Conservation (phyloP, 805 yeast species). For the Starmerella bombicola region DNA sequence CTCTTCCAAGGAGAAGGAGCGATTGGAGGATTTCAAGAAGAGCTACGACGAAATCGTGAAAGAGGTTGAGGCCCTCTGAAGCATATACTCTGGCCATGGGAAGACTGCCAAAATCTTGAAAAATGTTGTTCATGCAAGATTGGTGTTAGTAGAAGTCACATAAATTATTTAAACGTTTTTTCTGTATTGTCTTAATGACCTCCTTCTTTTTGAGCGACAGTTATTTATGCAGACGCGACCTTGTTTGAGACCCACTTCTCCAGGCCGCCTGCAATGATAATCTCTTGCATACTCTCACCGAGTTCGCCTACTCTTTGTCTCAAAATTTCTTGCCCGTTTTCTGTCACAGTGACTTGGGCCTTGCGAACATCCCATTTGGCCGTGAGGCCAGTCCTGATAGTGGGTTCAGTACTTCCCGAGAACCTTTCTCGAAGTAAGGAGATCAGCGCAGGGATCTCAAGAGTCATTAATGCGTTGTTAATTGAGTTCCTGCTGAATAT, state of each 20-base stretch:
- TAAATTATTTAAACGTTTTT: slow-evolving; percentile 2
- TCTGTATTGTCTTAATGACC: no score
- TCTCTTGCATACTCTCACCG: slow-evolving; percentile 90
- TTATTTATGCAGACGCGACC: no score
- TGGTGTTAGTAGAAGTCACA: not conserved
- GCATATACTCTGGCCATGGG: no score
- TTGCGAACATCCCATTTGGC: slow-evolving; percentile 86
- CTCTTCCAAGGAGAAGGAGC: slow-evolving; percentile 43
- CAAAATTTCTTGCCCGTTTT: slow-evolving; percentile 45
- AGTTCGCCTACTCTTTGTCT: slow-evolving; percentile 88
- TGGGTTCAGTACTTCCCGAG: slow-evolving; percentile 47
- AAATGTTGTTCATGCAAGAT: not conserved
- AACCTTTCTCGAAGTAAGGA: slow-evolving; percentile 61
- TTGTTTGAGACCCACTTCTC: slow-evolving; percentile 77
- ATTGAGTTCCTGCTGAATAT: slow-evolving; percentile 92
- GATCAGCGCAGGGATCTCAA: slow-evolving; percentile 84
- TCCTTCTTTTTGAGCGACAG: no score
- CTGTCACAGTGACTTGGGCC: slow-evolving; percentile 68
- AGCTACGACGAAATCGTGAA: slow-evolving; percentile 84
- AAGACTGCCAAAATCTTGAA: not conserved
- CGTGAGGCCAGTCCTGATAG: slow-evolving; percentile 90
- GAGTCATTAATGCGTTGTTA: slow-evolving; percentile 85
- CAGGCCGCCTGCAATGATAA: slow-evolving; percentile 91
- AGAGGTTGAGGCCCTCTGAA: slow-evolving; percentile 44
- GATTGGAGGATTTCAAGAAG: slow-evolving; percentile 82